Evolutionary conservation across 163 green algal genomes (phyloP), one percentile per base, ranked within the genome.

Genomic region (Chloromonas sp.): DNA sequence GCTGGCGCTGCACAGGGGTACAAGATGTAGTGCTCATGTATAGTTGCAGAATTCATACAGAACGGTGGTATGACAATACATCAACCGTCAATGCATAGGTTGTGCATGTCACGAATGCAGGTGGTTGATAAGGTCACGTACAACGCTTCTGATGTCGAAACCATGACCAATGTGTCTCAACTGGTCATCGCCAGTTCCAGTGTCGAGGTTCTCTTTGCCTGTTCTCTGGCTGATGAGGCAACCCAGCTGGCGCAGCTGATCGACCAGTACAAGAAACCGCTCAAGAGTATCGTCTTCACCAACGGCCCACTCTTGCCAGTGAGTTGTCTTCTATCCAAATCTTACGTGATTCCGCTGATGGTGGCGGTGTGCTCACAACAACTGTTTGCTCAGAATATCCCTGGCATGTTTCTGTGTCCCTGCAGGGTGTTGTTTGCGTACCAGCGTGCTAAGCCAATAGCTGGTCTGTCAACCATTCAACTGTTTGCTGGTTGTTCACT

Each of bases 261-360:
- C 2, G 61, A 88, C 71, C 1, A 66, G 57, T 58, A 71, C 5
- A 71, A 60, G 3, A 87, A 85, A 71, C 84, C 87, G 11, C 71
- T 90, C 0, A 90, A 90, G 85, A 84, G 76, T 13, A 86, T 90
- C 58, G 84, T 88, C 15, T 86, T 90, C 66, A 85, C 79, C 58
- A 85, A 87, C n/a, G 84, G 86, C 60, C 77, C 86, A 1, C 84
- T 80, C 8, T 3, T 14, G 36, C 8, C 58, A 3, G 71, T 79
- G 71, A 14, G 71, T 79, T 11, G 66, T 36, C 36, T 36, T 36
- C 36, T 36, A 36, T 36, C 36, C 36, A 36, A 36, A 36, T 36
- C 36, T 36, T 36, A 36, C 36, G 36, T 36, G 36, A 36, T 36
- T 36, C 36, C 36, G 36, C 36, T 36, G 36, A 36, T 36, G 36